Evolutionary conservation across 345 rosid species (phyloP), one percentile per base, ranked within the genome.

Genomic region (Trapa incisa): DNA sequence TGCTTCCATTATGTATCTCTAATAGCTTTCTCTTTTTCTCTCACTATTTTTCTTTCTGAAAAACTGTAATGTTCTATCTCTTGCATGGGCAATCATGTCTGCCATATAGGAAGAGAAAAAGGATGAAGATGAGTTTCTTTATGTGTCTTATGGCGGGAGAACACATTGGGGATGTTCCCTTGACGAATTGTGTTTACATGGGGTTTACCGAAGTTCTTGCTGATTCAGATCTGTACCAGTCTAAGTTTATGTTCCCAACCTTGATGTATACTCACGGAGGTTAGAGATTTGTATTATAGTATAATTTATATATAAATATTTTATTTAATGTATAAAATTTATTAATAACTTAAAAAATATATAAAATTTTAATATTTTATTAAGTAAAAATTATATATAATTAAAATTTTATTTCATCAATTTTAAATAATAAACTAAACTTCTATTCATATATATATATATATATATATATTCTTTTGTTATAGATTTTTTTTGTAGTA

Each of bases 111-210:
- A 89, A 58, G 98, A 89, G 71, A 92, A 89, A 82, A 92, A 92
- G 83, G 98, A 92, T n/a, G 89, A 87, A 72, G 98, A 92, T 77
- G 98, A 96, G 37, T 92, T 92, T 77, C 98, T 92, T 37, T 92
- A 92, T 68, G 93, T 92, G 48, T 86, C 96, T 32, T 92, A 92
- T 82, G 89, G 98, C 9, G 98, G 96, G 98, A 92, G 74, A 92
- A 92, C 86, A 88, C 98, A 6, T 92, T 35, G 42, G 75, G 71
- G 32, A 33, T 35, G 7, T 33, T 58, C 38, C 63, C 37, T 7
- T 33, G 16, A 58, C 12, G 35, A 58, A 58, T 58, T 2, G 12
- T 29, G 8, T n/a, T 58, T 35, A 32, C 38, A 33, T 33, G n/a
- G 63, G 38, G 63, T 58, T 32, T 6, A 32, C 13, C 2, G 38